Percentiles rank a stretch among this genome's conserved stretches.
Conservation (phyloP, 2,329 filamentous ascomycete species). For the Tolypocladium ovalisporum region DNA sequence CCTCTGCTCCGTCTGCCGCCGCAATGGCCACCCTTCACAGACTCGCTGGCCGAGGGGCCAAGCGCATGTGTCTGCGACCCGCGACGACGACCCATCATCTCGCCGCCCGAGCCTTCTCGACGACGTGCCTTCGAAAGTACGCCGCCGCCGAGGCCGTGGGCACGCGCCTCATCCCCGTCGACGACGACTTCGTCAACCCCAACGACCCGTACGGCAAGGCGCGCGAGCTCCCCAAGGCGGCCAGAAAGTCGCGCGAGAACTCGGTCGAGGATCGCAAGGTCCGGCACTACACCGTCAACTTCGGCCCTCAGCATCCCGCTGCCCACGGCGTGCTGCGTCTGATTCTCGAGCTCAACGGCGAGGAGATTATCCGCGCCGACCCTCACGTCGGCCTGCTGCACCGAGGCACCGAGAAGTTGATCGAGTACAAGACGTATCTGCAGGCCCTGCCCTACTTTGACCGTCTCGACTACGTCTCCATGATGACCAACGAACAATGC, state of each 20-base stretch:
- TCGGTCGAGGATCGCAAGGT: slow-evolving; percentile 64
- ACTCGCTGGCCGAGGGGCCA: slow-evolving; percentile 60
- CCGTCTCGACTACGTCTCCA: slow-evolving; percentile 95
- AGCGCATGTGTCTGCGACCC: slow-evolving; percentile 50
- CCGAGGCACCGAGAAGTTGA: slow-evolving; percentile 96
- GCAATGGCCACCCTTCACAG: slow-evolving; percentile 61
- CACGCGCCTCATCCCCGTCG: slow-evolving; percentile 54
- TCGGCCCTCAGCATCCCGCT: slow-evolving; percentile 95
- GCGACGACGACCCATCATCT: slow-evolving; percentile 20
- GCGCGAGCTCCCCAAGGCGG: slow-evolving; percentile 27
- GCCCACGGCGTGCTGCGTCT: slow-evolving; percentile 95
- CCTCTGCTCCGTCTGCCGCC: slow-evolving; percentile 17
- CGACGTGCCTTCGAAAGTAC: slow-evolving; percentile 50
- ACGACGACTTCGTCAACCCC: slow-evolving; percentile 50
- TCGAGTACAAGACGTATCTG: slow-evolving; percentile 99
- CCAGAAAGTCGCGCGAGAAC: slow-evolving; percentile 36
- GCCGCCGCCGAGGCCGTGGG: slow-evolving; percentile 40
- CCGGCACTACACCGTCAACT: slow-evolving; percentile 98
- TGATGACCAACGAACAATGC: slow-evolving; percentile 99
- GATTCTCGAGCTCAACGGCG: slow-evolving; percentile 95
- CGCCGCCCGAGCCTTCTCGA: slow-evolving; percentile 52
- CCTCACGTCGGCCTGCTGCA: slow-evolving; percentile 95
- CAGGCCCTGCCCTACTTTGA: slow-evolving; percentile 98
- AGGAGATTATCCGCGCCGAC: slow-evolving; percentile 93
- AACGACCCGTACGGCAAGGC: slow-evolving; percentile 36